Evolutionary conservation across 2,329 filamentous ascomycete species (phyloP), one percentile per base, ranked within the genome.

Genomic region (Annulohypoxylon truncatum): DNA sequence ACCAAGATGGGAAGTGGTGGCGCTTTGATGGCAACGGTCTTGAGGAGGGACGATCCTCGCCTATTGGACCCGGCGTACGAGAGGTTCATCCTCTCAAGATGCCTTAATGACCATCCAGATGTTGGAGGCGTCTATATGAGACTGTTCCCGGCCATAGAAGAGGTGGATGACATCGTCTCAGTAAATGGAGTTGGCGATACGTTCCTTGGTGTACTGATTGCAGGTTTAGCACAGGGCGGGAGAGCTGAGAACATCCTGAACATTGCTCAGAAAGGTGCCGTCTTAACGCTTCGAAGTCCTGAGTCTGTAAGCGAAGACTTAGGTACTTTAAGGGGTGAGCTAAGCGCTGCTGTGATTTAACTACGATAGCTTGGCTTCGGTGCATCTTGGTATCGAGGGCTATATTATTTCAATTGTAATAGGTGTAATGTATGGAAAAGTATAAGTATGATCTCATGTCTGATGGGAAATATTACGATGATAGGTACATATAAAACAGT

Each of bases 181-280:
- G 95, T 98, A 8, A 98, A 98, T 77, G 96, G 95, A 0, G 94
- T 93, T 1, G 96, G 96, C 0, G 96, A 99, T 79, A 97, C 96
- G 0, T 94, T 98, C 77, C 67, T 96, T 7, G 96, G 95, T 0
- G 91, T 94, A 12, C 72, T 97, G 60, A 82, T 97, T n/a, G 91
- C 93, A 1, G 93, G 92, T 0, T 77, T 98, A 70, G 89, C 89
- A 0, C 86, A 84, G 73, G 85, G 85, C 0, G 84, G 83, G 2
- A 80, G 80, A 65, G 76, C 87, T 64, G 79, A 89, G 74, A 84
- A 90, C 48, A 78, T 96, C 58, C 83, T 99, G n/a, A 83, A 89
- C 61, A 79, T 96, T 33, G 95, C 94, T 28, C 96, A 98, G 80
- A 85, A 85, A 74, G 95, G 91, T 2, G 94, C 94, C 2, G 87